These are phyloP conservation scores for Corynascus novoguineensis DNA, from an alignment of 495 filamentous ascomycete genomes.

Conservation along the genomic window DNA sequence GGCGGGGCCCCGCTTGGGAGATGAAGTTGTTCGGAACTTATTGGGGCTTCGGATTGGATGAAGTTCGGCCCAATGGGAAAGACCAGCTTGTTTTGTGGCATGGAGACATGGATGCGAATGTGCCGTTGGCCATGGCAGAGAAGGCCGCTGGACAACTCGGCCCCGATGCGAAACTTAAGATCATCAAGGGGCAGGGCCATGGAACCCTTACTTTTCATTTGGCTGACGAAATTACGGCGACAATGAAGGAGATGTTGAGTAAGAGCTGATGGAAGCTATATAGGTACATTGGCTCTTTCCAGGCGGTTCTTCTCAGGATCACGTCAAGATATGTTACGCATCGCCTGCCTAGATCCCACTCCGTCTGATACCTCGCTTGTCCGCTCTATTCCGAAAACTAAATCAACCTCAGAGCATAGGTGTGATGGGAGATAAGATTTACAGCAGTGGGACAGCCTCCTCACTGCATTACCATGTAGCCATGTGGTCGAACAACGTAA, in stretches of 20 bases:
- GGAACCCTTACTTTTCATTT: not conserved
- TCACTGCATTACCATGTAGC: too few relatives aligned
- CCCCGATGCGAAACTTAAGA: not conserved
- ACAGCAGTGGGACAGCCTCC: too few relatives aligned
- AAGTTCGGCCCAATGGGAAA: not conserved
- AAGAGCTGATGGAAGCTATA: too few relatives aligned
- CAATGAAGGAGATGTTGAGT: not conserved
- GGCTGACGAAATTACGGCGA: not conserved
- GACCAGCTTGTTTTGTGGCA: constrained; percentile 4
- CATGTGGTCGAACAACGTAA: too few relatives aligned
- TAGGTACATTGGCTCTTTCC: too few relatives aligned
- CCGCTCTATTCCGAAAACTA: too few relatives aligned
- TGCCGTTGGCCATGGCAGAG: not conserved
- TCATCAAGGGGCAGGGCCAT: constrained; percentile 4
- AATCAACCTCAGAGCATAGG: too few relatives aligned
- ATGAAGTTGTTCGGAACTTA: not conserved
- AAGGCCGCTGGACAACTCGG: not conserved
- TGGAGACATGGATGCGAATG: constrained; percentile 4
- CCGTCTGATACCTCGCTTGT: too few relatives aligned
- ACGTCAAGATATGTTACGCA: too few relatives aligned
- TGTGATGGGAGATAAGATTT: too few relatives aligned
- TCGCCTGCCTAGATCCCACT: too few relatives aligned
- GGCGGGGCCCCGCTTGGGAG: constrained; percentile 6
- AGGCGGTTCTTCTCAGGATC: too few relatives aligned
- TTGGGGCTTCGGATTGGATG: not conserved